Evolutionary conservation across 2,329 filamentous ascomycete genomes (phyloP), one percentile per base, ranked within the genome.

Genomic region (Nemania serpens): DNA sequence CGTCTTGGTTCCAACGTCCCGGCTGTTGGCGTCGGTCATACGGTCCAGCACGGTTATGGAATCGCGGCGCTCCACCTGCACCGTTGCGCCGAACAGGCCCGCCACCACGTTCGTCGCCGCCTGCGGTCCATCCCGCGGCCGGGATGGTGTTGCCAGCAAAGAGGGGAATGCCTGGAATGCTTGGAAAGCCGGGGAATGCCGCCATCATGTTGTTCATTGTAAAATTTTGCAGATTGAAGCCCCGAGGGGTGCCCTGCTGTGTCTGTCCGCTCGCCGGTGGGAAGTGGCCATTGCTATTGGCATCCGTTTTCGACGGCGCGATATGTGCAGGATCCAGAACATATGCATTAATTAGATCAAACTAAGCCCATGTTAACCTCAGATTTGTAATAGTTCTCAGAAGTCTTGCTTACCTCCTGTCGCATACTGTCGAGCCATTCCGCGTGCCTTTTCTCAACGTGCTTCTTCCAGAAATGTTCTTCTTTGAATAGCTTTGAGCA

Each of bases 401-500:
- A 4, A n/a, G 25, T 52, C 3, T 36, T 12, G 13, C 88, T 81
- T 82, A 96, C 93, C 79, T 97, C 94, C 73, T 89, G 88, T 74
- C 89, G 90, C 66, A 97, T 79, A 55, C 81, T 84, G 36, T 93
- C 89, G 46, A 91, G 84, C 91, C 93, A 99, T 55, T 98, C 94
- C 0, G 85, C 75, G 75, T 99, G 95, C 59, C 96, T 88, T 79
- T 99, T 99, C 77, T 98, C 94, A 15, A 98, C 89, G 71, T 99
- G 95, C 81, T 99, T 99, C 71, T 88, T 89, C 94, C 96, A 99
- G 75, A 99, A 99, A 69, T 94, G 88, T 45, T 96, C 90, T 60
- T 95, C 95, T 76, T 98, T 98, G 83, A 99, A 99, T 7, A 99
- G 81, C 77, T 99, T 99, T 11, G 90, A 90, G 77, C 95, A 99